Conservation (phyloP, 2,329 filamentous ascomycete species). For the Thielaviopsis musarum region DNA sequence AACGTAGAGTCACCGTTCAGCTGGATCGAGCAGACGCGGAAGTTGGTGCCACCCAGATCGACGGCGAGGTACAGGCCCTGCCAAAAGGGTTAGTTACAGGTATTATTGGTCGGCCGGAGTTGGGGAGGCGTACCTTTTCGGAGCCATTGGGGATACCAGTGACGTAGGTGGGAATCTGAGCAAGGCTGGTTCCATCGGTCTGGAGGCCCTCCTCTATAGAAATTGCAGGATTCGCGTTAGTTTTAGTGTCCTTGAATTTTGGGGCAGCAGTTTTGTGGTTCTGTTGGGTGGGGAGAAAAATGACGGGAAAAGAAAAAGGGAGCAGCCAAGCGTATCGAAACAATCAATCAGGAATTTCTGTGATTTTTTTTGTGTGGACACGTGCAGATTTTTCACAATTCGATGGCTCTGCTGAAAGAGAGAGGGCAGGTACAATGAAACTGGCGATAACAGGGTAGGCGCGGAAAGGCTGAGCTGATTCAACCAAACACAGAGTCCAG, state of each 20-base stretch:
- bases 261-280: neutral
- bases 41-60: conserved; percentile 96
- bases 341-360: neutral
- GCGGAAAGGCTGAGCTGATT: neutral
- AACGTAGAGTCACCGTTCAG: conserved; percentile 92
- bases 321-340: neutral
- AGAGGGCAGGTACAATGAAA: neutral
- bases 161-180: conserved; percentile 95
- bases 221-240: neutral
- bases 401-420: neutral
- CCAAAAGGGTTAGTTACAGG: conserved; percentile 6
- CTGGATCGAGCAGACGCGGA: conserved; percentile 88
- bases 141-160: conserved; percentile 92
- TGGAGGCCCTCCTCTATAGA: conserved; percentile 61
- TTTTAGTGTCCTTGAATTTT: neutral
- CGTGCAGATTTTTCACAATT: neutral
- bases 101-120: neutral
- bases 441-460: neutral
- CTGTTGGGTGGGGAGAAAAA: neutral
- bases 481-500: neutral
- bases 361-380: neutral
- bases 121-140: conserved; percentile 53
- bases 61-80: conserved; percentile 91
- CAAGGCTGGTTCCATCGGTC: conserved; percentile 64
- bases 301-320: neutral